These are phyloP conservation scores for Isoetes taiwanensis DNA, from an alignment of 75 land plant species.

Conservation along the genomic window DNA sequence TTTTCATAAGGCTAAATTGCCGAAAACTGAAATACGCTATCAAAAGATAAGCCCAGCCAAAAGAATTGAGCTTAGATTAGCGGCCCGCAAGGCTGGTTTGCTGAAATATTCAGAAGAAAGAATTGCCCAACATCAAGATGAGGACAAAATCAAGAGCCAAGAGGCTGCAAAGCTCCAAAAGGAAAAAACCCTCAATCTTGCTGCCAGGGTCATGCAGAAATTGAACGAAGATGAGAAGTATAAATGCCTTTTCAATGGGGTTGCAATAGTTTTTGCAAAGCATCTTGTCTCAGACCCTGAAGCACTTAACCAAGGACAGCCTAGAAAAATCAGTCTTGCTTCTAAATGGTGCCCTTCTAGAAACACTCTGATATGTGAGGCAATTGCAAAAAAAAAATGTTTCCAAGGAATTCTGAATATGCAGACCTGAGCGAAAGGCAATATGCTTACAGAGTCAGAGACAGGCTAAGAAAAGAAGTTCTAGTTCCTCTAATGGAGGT, in stretches of 20 bases:
- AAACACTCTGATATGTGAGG: slow-evolving; percentile 39
- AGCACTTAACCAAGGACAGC: slow-evolving; percentile 11
- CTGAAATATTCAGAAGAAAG: slow-evolving; percentile 19
- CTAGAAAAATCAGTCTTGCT: slow-evolving; percentile 28
- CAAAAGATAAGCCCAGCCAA: no score
- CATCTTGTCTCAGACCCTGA: slow-evolving; percentile 24
- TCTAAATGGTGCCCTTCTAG: slow-evolving; percentile 69
- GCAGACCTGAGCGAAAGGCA: slow-evolving; percentile 22
- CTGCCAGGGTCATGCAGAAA: slow-evolving; percentile 23
- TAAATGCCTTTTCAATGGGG: slow-evolving; percentile 26
- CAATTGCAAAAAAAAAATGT: slow-evolving; percentile 37
- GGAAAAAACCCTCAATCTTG: slow-evolving; percentile 20
- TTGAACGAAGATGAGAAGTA: slow-evolving; percentile 23
- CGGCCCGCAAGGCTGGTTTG: slow-evolving; percentile 5
- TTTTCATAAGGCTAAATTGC: no score
- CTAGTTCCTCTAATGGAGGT: slow-evolving; percentile 38
- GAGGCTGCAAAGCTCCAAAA: slow-evolving; percentile 19
- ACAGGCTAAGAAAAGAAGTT: slow-evolving; percentile 45
- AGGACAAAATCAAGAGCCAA: slow-evolving; percentile 12
- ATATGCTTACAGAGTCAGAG: slow-evolving; percentile 35
- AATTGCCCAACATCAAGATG: slow-evolving; percentile 9
- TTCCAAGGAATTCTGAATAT: slow-evolving; percentile 29
- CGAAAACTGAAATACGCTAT: slow-evolving; percentile 1
- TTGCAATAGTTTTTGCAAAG: slow-evolving; percentile 39
- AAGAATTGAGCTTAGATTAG: no score